Percentiles rank a stretch among this genome's conserved stretches.
These are phyloP conservation scores for Aspergillus chevalieri DNA, from an alignment of 2,329 filamentous ascomycete genomes.

Conservation along the genomic window DNA sequence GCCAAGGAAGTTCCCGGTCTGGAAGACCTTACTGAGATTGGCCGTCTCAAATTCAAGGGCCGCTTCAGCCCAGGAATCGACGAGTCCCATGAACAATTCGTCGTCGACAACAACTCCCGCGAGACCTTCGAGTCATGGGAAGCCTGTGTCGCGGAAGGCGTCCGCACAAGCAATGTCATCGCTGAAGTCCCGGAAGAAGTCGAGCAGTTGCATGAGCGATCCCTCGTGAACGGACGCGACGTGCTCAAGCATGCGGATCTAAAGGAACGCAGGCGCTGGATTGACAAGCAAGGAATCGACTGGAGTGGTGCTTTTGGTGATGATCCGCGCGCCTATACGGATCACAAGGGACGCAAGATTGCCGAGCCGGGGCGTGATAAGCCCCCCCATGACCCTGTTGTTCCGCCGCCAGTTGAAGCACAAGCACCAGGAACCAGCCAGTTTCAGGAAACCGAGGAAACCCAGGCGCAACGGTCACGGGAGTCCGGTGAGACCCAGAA, in stretches of 20 bases:
- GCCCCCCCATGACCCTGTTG: slow-evolving; percentile 48
- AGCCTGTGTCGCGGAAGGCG: slow-evolving; percentile 80
- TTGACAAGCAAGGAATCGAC: slow-evolving; percentile 71
- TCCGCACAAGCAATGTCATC: slow-evolving; percentile 64
- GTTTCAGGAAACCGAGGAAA: slow-evolving; percentile 8
- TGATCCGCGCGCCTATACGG: slow-evolving; percentile 60
- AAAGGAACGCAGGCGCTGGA: slow-evolving; percentile 68
- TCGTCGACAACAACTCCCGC: slow-evolving; percentile 78
- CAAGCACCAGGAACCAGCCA: slow-evolving; percentile 3
- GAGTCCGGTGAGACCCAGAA: no score
- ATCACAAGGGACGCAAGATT: slow-evolving; percentile 47
- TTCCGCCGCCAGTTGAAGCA: slow-evolving; percentile 36
- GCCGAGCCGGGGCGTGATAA: slow-evolving; percentile 51
- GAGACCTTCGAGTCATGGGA: slow-evolving; percentile 96
- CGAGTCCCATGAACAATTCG: slow-evolving; percentile 73
- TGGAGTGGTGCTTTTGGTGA: slow-evolving; percentile 83
- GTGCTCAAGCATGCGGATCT: slow-evolving; percentile 64
- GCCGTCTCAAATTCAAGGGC: slow-evolving; percentile 71
- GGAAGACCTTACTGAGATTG: slow-evolving; percentile 69
- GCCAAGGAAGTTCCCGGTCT: slow-evolving; percentile 61
- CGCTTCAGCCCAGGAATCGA: slow-evolving; percentile 88
- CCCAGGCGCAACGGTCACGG: slow-evolving; percentile 19
- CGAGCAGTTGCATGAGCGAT: slow-evolving; percentile 72
- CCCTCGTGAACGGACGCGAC: slow-evolving; percentile 71
- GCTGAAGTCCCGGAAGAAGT: slow-evolving; percentile 67